Conservation (phyloP, 345 rosid genomes). For the Excoecaria cochinchinensis region DNA sequence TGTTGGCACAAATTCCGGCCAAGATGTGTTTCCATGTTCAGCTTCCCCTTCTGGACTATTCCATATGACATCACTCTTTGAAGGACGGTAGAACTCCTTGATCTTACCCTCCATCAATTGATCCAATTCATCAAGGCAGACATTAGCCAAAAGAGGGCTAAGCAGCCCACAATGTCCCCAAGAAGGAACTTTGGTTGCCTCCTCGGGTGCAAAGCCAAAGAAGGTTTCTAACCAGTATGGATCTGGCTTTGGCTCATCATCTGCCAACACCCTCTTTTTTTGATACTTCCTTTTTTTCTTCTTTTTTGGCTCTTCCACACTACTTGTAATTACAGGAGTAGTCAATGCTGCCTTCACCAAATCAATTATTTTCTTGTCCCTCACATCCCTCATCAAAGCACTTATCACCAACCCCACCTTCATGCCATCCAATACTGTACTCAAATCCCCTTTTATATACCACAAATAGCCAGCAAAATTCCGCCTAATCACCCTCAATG, state of each 20-base stretch:
- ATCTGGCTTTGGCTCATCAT: conserved; percentile 97
- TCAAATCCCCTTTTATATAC: conserved; percentile 91
- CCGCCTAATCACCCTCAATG: conserved; percentile 84
- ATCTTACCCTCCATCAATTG: conserved; percentile 82
- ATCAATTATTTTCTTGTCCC: conserved; percentile 93
- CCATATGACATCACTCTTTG: conserved; percentile 93
- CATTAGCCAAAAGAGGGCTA: conserved; percentile 83
- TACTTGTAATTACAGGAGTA: conserved; percentile 72
- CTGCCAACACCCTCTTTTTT: conserved; percentile 90
- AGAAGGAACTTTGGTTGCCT: conserved; percentile 79
- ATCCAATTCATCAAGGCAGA: conserved; percentile 91
- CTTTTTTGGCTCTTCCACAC: conserved; percentile 52
- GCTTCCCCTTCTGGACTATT: conserved; percentile 87
- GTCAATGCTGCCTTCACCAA: conserved; percentile 74
- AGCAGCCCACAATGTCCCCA: conserved; percentile 98
- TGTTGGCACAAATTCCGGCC: conserved; percentile 99
- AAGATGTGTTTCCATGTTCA: conserved; percentile 92
- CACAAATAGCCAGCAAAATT: conserved; percentile 88
- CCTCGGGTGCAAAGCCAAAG: conserved; percentile 96
- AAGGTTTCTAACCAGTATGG: conserved; percentile 97
- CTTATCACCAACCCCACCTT: conserved; percentile 76
- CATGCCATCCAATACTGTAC: conserved; percentile 89
- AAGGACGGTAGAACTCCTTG: conserved; percentile 83
- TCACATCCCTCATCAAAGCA: conserved; percentile 88
- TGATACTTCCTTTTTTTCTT: conserved; percentile 87